A percentile compares a stretch with the other conserved stretches of the same genome.
Conservation (phyloP, 140 eudicot genomes). For the Cichorium intybus region DNA sequence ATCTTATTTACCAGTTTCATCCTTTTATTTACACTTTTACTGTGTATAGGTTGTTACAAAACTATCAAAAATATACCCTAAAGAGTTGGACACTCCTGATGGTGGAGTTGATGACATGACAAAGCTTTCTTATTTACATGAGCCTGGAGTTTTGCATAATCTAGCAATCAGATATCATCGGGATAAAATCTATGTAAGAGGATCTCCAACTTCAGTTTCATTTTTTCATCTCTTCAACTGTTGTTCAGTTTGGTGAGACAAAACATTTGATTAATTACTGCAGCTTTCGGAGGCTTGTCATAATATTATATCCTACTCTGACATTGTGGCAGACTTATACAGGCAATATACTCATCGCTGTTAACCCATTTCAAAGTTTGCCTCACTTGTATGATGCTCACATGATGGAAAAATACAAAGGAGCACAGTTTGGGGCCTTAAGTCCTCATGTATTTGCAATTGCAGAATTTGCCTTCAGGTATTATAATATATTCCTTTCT, state of each 20-base stretch:
- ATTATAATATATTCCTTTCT: constrained; percentile 3
- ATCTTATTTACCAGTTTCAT: background rate
- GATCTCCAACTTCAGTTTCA: constrained; percentile 23
- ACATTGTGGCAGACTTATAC: constrained; percentile 90
- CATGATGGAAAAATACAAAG: constrained; percentile 94
- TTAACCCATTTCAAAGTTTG: constrained; percentile 93
- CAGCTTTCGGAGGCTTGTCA: constrained; percentile 38
- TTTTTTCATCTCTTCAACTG: background rate
- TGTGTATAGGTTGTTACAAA: constrained; percentile 48
- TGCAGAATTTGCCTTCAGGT: constrained; percentile 94
- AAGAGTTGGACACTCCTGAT: constrained; percentile 83
- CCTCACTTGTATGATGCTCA: constrained; percentile 78
- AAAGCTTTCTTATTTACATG: constrained; percentile 85
- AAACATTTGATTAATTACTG: constrained; percentile 31
- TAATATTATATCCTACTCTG: constrained; percentile 48
- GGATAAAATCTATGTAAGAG: constrained; percentile 93
- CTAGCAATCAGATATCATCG: constrained; percentile 72
- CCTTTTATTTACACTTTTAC: constrained; percentile 10
- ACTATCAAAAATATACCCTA: constrained; percentile 61
- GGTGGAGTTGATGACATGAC: constrained; percentile 99
- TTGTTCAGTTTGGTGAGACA: constrained; percentile 32
- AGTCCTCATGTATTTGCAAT: constrained; percentile 98
- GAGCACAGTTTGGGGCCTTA: constrained; percentile 81
- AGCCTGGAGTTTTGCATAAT: constrained; percentile 95
- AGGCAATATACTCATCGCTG: constrained; percentile 94